Evolutionary conservation across 2,329 filamentous ascomycete species (phyloP), one percentile per base, ranked within the genome.

Genomic region (Raffaelea arxii): DNA sequence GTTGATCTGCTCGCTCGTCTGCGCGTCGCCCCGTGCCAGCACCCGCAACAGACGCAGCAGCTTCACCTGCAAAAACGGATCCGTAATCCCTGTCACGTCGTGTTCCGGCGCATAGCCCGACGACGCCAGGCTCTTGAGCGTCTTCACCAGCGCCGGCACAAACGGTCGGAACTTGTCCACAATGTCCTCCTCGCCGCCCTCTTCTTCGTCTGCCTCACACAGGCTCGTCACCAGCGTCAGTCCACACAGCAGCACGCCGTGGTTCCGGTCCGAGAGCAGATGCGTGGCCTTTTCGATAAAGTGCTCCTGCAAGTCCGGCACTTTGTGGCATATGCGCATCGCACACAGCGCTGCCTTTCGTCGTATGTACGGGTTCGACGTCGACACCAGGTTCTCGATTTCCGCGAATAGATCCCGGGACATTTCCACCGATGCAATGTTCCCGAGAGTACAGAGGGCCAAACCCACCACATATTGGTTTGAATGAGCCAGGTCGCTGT

Each of bases 401-500:
- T 98, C 91, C 55, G 89, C 80, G 65, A 98, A 98, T 19, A 98
- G 72, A 67, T 98, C 92, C 72, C 92, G 78, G 18, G 92, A 94
- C 92, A 98, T 98, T 65, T 98, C 92, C 59, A 97, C 76, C 1
- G 91, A 96, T 49, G 94, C 91, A 57, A 98, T 98, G 64, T 98
- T 98, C 55, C 91, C 92, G 19, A 98, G 78, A 1, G 94, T 96
- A 64, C 91, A 96, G 25, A 98, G 80, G 50, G 92, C 92, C 44
- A 98, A 82, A 22, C 94, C 92, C 56, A 97, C 92, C 51, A 98
- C 88, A 65, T 98, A 98, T 67, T 98, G 92, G 64, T 98, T 98
- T 46, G 88, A 90, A 68, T 98, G 92, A 58, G 90, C 88, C 47
- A 98, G 76, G 61, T 97, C 92, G 74, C 91, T 96, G 50, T 10